Evolutionary conservation across 169 alveolate species (phyloP).

Genomic region (Miamiensis avidus): DNA sequence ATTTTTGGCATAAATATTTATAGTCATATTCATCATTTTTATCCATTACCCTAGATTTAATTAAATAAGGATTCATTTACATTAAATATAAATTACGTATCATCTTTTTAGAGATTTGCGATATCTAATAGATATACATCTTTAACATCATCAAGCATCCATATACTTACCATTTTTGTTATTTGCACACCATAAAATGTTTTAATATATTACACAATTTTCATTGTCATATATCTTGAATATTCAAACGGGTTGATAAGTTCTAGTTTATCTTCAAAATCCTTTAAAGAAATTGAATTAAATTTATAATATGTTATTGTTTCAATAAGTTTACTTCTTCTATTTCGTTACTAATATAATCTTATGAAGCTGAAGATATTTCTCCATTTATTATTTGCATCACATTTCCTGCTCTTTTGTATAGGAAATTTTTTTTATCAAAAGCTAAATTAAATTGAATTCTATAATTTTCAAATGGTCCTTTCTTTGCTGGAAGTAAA

Average conservation of each 20-base stretch:
- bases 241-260: background rate
- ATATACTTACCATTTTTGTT: slow-evolving; percentile 6
- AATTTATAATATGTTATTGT: background rate
- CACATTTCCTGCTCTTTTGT: slow-evolving; percentile 1
- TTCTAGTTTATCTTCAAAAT: slow-evolving; percentile 10
- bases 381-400: slow-evolving; percentile 16
- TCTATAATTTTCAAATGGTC: background rate
- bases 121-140: background rate
- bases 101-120: background rate
- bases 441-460: background rate
- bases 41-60: background rate
- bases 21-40: background rate
- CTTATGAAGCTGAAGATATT: slow-evolving; percentile 14
- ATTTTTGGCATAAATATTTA: background rate
- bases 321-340: background rate
- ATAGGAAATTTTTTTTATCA: slow-evolving; percentile 1
- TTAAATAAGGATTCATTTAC: background rate
- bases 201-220: slow-evolving; percentile 8
- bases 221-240: slow-evolving; percentile 8
- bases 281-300: background rate
- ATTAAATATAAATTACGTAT: background rate
- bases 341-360: background rate
- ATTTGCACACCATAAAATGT: background rate
- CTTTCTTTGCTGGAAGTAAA: slow-evolving; percentile 5
- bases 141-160: slow-evolving; percentile 8